These are phyloP conservation scores for Lactarius sanguifluus DNA, from an alignment of 768 basidiomycete genomes.

Conservation along the genomic window DNA sequence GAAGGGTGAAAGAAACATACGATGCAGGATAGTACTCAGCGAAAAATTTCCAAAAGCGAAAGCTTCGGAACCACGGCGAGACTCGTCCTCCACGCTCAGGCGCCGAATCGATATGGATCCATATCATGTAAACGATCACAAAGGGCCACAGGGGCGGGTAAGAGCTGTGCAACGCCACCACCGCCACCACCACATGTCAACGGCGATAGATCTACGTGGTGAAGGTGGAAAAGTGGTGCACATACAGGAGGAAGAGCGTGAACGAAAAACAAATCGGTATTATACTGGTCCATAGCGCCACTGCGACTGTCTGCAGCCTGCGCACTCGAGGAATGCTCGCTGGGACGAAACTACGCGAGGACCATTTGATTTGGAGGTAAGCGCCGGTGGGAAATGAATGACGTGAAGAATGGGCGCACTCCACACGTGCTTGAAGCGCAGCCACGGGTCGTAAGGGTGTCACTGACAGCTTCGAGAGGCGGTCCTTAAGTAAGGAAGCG, in stretches of 20 bases:
- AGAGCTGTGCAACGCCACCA: constrained; percentile 52
- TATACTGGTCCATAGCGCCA: constrained; percentile 85
- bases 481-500: constrained; percentile 59
- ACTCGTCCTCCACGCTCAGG: constrained; percentile 72
- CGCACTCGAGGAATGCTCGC: constrained; percentile 82
- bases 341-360: constrained; percentile 68
- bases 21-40: constrained; percentile 89
- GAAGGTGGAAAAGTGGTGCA: constrained; percentile 23
- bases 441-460: constrained; percentile 62
- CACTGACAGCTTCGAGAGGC: constrained; percentile 50
- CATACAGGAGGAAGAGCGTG: constrained; percentile 84
- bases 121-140: constrained; percentile 71
- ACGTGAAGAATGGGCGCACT: constrained; percentile 47
- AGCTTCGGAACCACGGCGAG: constrained; percentile 69
- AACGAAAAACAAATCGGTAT: constrained; percentile 63
- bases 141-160: constrained; percentile 88
- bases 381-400: not conserved
- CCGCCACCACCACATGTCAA: constrained; percentile 3
- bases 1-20: constrained; percentile 47
- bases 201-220: not conserved
- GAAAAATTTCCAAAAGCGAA: constrained; percentile 83
- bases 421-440: constrained; percentile 68
- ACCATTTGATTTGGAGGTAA: not conserved
- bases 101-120: constrained; percentile 76
- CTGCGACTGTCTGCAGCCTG: constrained; percentile 84